Base-by-base conservation (phyloP, 257 asterid species). In the Capsicum pubescens region DNA sequence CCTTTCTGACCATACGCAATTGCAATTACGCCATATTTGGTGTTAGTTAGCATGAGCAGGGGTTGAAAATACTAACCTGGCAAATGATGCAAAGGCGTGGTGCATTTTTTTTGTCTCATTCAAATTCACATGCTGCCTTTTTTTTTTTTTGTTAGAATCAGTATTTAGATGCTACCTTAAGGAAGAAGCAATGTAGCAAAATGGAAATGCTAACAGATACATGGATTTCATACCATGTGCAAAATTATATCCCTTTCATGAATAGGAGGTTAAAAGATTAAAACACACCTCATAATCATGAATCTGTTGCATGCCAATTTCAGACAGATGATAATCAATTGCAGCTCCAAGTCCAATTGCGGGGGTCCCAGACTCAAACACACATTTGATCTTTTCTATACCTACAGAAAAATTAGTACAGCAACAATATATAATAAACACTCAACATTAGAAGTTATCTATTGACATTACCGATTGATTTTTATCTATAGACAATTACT, bases 351-450 rank as follows among this genome's bases (percentile, higher is more conserved):
- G 89, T 36, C 94, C 98, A 84, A 94, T 96, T 76, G 99, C 98
- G 66, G 99, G 98, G 71, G 98, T 96, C 42, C 98, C 99, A 68
- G 98, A 98, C 88, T 94, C 99, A 93, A 96, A 96, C n/a, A n/a
- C n/a, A n/a, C n/a, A n/a, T n/a, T n/a, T n/a, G n/a, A n/a, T n/a
- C n/a, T n/a, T n/a, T n/a, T n/a, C n/a, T n/a, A n/a, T n/a, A n/a
- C n/a, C n/a, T n/a, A n/a, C n/a, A n/a, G n/a, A n/a, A n/a, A n/a
- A n/a, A n/a, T n/a, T n/a, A n/a, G n/a, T n/a, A n/a, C n/a, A n/a
- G n/a, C n/a, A n/a, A n/a, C n/a, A n/a, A n/a, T n/a, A n/a, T n/a
- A n/a, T n/a, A n/a, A n/a, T n/a, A n/a, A n/a, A n/a, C n/a, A n/a
- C n/a, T n/a, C n/a, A n/a, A n/a, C n/a, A n/a, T n/a, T n/a, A n/a